Evolutionary conservation across 2,329 filamentous ascomycete genomes (phyloP).

Genomic region (Knufia petricola): DNA sequence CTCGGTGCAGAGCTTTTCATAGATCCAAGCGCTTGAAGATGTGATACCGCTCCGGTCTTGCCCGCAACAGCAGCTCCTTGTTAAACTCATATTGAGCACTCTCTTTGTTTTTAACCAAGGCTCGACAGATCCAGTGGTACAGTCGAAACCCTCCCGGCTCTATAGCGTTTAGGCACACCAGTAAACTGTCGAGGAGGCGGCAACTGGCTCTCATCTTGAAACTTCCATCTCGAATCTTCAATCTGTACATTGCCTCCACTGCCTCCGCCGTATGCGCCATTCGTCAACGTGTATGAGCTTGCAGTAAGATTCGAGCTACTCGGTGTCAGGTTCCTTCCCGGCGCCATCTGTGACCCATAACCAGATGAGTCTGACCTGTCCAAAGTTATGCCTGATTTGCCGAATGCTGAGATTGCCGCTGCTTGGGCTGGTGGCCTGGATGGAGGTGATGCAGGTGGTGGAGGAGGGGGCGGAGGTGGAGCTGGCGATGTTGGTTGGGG

Average conservation of each 20-base stretch:
- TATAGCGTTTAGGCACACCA: constrained; percentile 66
- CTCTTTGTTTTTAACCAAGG: constrained; percentile 14
- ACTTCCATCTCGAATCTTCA: constrained; percentile 75
- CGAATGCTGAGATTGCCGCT: constrained; percentile 50
- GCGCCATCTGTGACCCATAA: constrained; percentile 33
- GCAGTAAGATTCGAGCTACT: constrained; percentile 60
- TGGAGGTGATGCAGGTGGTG: constrained; percentile 34
- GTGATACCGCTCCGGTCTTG: not conserved
- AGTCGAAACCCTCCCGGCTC: constrained; percentile 85
- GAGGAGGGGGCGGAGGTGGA: constrained; percentile 40
- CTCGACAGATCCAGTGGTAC: constrained; percentile 69
- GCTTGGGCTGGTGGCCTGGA: constrained; percentile 36
- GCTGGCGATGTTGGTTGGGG: constrained; percentile 31
- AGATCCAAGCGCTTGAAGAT: not conserved
- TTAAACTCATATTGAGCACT: no score
- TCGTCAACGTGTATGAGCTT: constrained; percentile 64
- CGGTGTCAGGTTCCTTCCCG: constrained; percentile 33
- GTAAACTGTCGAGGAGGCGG: constrained; percentile 77
- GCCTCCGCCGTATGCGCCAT: constrained; percentile 37
- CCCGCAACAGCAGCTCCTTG: no score
- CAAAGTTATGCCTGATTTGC: constrained; percentile 26
- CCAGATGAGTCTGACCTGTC: constrained; percentile 36
- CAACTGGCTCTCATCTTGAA: constrained; percentile 69
- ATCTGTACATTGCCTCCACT: constrained; percentile 33
- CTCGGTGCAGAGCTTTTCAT: no score